Conservation (phyloP, 2,329 filamentous ascomycete genomes). For the Dryadomyces quercivorus region DNA sequence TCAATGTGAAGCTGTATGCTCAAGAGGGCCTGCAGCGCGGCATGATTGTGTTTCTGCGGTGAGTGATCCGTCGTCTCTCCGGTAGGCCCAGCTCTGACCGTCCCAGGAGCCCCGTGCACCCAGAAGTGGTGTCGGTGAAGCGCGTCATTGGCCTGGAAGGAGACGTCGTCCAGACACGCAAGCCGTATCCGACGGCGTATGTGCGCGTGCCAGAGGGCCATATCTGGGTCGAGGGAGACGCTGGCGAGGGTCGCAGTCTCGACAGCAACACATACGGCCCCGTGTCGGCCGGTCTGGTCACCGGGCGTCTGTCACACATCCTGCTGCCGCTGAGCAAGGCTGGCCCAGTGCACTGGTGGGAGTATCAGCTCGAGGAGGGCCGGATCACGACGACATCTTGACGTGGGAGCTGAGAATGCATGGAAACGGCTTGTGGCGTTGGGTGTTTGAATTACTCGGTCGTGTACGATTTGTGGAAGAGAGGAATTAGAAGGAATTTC, state of each 20-base stretch:
- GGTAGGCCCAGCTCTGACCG: background rate
- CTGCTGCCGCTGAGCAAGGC: slow-evolving; percentile 55
- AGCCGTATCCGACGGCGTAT: slow-evolving; percentile 42
- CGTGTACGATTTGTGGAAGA: too few relatives aligned
- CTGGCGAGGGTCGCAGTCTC: slow-evolving; percentile 51
- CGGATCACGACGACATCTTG: slow-evolving; percentile 1
- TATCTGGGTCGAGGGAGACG: slow-evolving; percentile 93
- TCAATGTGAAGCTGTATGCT: slow-evolving; percentile 47
- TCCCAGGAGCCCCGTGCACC: slow-evolving; percentile 55
- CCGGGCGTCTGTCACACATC: slow-evolving; percentile 61
- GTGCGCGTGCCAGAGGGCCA: slow-evolving; percentile 68
- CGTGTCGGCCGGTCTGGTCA: slow-evolving; percentile 61
- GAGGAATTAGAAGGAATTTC: too few relatives aligned
- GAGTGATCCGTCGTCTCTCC: slow-evolving; percentile 4
- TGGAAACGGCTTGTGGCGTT: too few relatives aligned
- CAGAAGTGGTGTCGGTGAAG: slow-evolving; percentile 64
- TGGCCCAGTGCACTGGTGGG: slow-evolving; percentile 45
- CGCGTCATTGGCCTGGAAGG: slow-evolving; percentile 71
- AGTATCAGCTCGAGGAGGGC: slow-evolving; percentile 22
- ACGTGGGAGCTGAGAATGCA: background rate
- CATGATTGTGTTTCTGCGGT: slow-evolving; percentile 65
- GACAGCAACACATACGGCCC: slow-evolving; percentile 92
- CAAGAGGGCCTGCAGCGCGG: slow-evolving; percentile 50
- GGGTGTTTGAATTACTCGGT: background rate
- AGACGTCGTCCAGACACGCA: slow-evolving; percentile 57